Percentiles rank a stretch among this genome's conserved stretches.
phyloP scores from a whole-genome alignment of 2,329 filamentous ascomycete species.

The Talaromyces atroroseus region DNA sequence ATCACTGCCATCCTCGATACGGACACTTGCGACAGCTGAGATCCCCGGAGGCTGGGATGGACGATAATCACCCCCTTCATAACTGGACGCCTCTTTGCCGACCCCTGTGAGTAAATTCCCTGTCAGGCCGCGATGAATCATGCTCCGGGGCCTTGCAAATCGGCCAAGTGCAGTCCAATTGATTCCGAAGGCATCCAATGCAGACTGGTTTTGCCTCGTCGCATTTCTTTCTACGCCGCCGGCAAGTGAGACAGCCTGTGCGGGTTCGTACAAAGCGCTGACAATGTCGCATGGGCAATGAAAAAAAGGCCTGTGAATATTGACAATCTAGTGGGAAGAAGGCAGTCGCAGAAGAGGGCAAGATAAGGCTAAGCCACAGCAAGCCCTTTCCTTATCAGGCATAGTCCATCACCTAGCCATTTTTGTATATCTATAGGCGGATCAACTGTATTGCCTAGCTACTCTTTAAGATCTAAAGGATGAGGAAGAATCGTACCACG shows the following conservation, averaged over 20 bases:
- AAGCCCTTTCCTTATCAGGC: too few species aligned
- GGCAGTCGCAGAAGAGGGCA: too few species aligned
- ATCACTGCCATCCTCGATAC: neutral
- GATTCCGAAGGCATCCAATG: slow-evolving; percentile 1
- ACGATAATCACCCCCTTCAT: neutral
- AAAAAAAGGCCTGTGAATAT: neutral
- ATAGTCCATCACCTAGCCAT: too few species aligned
- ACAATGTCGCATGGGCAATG: neutral
- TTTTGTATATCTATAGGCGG: too few species aligned
- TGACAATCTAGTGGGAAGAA: too few species aligned
- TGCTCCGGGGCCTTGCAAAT: neutral
- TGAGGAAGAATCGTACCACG: too few species aligned
- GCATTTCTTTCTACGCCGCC: slow-evolving; percentile 4
- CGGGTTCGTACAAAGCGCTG: neutral
- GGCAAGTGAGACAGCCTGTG: neutral
- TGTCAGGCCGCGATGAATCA: neutral
- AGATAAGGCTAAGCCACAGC: too few species aligned
- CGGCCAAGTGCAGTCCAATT: neutral
- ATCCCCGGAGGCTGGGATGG: neutral
- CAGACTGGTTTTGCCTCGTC: slow-evolving; percentile 1
- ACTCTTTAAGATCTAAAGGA: too few species aligned
- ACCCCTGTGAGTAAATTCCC: neutral
- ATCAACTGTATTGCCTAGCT: too few species aligned
- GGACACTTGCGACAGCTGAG: neutral
- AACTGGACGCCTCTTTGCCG: neutral